phyloP scores from a whole-genome alignment of 2,329 filamentous ascomycete species.

The Aureobasidium pullulans region DNA sequence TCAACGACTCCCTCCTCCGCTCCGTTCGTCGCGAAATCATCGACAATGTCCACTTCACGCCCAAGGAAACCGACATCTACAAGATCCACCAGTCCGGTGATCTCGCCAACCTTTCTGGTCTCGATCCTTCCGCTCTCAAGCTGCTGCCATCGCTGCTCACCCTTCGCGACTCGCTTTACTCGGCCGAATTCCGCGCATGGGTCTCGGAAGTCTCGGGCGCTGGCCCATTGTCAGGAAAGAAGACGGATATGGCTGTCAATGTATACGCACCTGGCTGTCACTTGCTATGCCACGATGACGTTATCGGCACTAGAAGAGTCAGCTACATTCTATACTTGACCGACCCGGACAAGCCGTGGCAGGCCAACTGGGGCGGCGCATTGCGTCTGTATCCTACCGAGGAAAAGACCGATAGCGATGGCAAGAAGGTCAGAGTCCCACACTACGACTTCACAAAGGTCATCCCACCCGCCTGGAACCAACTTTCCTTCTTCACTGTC shows the following conservation, averaged over 20 bases:
- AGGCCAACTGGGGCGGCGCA: constrained; percentile 86
- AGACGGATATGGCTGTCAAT: constrained; percentile 99
- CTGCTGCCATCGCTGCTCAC: constrained; percentile 83
- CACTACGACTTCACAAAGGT: constrained; percentile 68
- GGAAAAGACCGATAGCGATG: constrained; percentile 54
- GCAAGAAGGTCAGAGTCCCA: constrained; percentile 70
- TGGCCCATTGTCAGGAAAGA: constrained; percentile 79
- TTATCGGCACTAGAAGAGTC: constrained; percentile 91
- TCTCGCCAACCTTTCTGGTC: constrained; percentile 88
- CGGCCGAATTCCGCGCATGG: constrained; percentile 79
- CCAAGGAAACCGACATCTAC: constrained; percentile 99
- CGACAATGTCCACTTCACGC: constrained; percentile 87
- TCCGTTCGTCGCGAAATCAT: constrained; percentile 79
- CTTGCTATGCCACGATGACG: constrained; percentile 93
- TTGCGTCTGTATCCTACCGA: constrained; percentile 75
- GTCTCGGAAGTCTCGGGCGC: constrained; percentile 78
- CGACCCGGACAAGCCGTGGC: constrained; percentile 85
- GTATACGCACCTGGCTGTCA: constrained; percentile 96
- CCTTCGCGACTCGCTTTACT: constrained; percentile 93
- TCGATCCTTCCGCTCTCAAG: constrained; percentile 76
- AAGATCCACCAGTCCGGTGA: constrained; percentile 99
- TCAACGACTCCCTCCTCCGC: constrained; percentile 75
- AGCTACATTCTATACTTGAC: constrained; percentile 97
- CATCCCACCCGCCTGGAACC: constrained; percentile 94
- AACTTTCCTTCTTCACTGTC: constrained; percentile 95